Evolutionary conservation across 768 basidiomycete genomes (phyloP).

Genomic region (Calocybe gangraenosa): DNA sequence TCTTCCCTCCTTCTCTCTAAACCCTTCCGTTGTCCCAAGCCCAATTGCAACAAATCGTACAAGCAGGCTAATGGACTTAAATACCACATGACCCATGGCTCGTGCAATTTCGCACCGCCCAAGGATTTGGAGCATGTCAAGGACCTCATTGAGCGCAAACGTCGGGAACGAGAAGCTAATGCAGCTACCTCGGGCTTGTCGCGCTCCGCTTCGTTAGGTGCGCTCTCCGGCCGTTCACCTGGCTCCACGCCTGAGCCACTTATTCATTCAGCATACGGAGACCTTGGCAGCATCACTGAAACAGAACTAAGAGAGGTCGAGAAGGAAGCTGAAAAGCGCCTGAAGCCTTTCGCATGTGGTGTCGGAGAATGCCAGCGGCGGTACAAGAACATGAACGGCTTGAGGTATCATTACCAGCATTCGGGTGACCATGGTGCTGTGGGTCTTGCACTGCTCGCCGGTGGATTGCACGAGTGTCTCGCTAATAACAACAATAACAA

Average conservation of each 20-base stretch:
- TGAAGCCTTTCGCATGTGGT: constrained; percentile 86
- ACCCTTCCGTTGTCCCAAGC: constrained; percentile 91
- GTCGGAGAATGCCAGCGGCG: constrained; percentile 82
- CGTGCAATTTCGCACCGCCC: constrained; percentile 89
- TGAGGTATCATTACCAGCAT: constrained; percentile 96
- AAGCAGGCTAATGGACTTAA: constrained; percentile 95
- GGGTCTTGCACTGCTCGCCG: constrained; percentile 79
- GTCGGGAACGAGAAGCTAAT: constrained; percentile 33
- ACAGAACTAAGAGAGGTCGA: constrained; percentile 69
- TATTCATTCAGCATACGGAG: constrained; percentile 23
- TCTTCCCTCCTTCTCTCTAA: constrained; percentile 70
- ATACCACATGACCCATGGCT: constrained; percentile 91
- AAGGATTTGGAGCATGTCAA: constrained; percentile 79
- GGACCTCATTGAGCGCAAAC: constrained; percentile 59
- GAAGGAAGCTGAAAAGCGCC: constrained; percentile 77
- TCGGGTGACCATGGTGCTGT: constrained; percentile 92
- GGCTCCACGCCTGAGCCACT: not conserved
- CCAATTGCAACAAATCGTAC: constrained; percentile 94
- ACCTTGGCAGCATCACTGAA: constrained; percentile 51
- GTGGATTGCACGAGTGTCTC: constrained; percentile 54
- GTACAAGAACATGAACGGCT: constrained; percentile 99
- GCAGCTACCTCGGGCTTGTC: constrained; percentile 5
- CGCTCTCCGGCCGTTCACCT: constrained; percentile 1
- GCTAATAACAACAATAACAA: too few relatives aligned
- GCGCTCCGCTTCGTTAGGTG: constrained; percentile 11